Conservation (phyloP, 768 basidiomycete species). For the Suillus brevipes region DNA sequence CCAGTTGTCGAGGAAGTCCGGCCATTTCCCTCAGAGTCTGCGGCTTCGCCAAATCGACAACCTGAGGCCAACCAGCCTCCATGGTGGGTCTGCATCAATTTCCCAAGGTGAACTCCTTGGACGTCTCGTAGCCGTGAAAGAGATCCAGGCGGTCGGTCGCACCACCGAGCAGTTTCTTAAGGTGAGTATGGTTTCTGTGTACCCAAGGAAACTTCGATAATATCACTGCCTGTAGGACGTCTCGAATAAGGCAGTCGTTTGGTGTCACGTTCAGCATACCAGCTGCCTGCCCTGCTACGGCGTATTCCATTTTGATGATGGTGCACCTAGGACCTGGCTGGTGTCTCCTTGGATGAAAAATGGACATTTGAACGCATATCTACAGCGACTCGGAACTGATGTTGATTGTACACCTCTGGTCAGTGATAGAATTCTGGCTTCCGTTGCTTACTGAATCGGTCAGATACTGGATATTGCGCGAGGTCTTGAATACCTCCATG, state of each 20-base stretch:
- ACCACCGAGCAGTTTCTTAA: conserved; percentile 25
- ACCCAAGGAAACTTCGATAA: conserved; percentile 17
- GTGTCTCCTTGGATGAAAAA: conserved; percentile 30
- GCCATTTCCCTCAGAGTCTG: conserved; percentile 29
- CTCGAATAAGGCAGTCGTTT: conserved; percentile 31
- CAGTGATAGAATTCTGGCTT: conserved; percentile 9
- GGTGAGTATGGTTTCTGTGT: conserved; percentile 20
- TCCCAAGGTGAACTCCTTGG: conserved; percentile 28
- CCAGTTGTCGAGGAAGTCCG: conserved; percentile 30
- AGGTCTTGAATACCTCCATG: conserved; percentile 41
- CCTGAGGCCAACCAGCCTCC: conserved; percentile 13
- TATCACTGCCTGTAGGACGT: conserved; percentile 26
- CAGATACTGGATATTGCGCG: conserved; percentile 40
- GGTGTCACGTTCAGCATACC: conserved; percentile 30
- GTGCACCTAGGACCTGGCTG: conserved; percentile 17
- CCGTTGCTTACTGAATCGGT: conserved; percentile 5
- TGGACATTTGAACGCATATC: conserved; percentile 32
- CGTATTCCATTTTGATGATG: conserved; percentile 15
- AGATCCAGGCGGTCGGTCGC: conserved; percentile 21
- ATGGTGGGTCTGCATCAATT: conserved; percentile 36
- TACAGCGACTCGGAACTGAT: conserved; percentile 23
- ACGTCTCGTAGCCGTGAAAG: conserved; percentile 33
- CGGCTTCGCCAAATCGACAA: conserved; percentile 20
- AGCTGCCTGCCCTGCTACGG: conserved; percentile 35
- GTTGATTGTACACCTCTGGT: conserved; percentile 36